Evolutionary conservation across 352 stramenopile species (phyloP), one percentile per base, ranked within the genome.

Genomic region (Phytophthora podocarpi): DNA sequence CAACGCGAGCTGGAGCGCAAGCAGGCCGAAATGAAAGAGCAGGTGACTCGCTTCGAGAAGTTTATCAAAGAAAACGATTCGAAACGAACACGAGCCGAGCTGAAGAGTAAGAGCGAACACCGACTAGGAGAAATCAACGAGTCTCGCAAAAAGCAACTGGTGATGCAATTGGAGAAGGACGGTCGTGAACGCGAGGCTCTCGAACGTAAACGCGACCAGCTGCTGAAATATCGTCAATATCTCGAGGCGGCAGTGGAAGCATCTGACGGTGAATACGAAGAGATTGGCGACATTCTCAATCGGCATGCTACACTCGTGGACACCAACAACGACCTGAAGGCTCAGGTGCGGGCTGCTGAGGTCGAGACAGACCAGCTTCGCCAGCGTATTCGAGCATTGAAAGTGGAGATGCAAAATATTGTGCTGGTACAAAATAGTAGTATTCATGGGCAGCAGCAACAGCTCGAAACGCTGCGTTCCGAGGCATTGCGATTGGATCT

Each of bases 11-110:
- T 97, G 42, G 85, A 97, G 55, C 75, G 80, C 31, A 96, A 96
- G 58, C 90, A 97, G 59, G 59, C 78, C 28, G 90, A 97, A 49
- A 97, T 97, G 91, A 90, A 91, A 64, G 89, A 97, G 18, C 87
- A 97, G 54, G 89, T 97, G 15, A 56, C 80, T 21, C 87, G 89
- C 15, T 97, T 97, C 59, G 90, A 97, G 52, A 96, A 97, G 47
- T 97, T 98, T 58, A 97, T 97, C 60, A 95, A 97, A 59, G 90
- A 97, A 60, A 98, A 98, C 61, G 90, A 97, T 59, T 87, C 87
- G 0, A 98, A 97, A 59, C 74, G 90, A 31, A 89, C 79, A 37
- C 75, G 88, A 21, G 92, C 90, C 7, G 90, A 98, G 61, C 61
- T 93, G 7, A 97, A 97, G 62, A 75, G 71, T 34, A 98, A 97